These are phyloP conservation scores for Trypanosoma melophagium DNA, from an alignment of 208 protist species.

Conservation along the genomic window DNA sequence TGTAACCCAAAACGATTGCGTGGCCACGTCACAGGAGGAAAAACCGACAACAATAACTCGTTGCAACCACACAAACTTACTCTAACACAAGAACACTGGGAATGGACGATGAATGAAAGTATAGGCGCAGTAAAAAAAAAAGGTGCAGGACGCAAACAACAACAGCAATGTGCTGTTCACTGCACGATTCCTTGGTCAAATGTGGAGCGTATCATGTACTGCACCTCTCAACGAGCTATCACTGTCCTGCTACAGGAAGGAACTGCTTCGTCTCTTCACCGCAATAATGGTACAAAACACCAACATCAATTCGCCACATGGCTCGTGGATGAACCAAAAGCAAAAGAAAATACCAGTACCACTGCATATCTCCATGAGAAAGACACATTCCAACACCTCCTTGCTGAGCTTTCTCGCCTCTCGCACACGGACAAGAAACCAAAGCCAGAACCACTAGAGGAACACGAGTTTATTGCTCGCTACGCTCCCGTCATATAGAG, in stretches of 20 bases:
- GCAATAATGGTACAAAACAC: too few species aligned
- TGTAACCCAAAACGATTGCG: conserved; percentile 11
- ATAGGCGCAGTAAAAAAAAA: conserved; percentile 1
- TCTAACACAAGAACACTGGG: conserved; percentile 61
- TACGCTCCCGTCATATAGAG: conserved; percentile 33
- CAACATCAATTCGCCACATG: conserved; percentile 68
- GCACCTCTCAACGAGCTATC: conserved; percentile 42
- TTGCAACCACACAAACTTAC: conserved; percentile 28
- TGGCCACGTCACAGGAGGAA: background rate
- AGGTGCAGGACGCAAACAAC: background rate
- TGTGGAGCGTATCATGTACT: conserved; percentile 54
- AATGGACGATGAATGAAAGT: conserved; percentile 60
- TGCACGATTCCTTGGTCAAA: conserved; percentile 56
- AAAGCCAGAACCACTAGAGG: conserved; percentile 44
- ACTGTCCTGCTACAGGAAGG: too few species aligned
- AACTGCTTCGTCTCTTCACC: too few species aligned
- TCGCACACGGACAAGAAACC: conserved; percentile 40
- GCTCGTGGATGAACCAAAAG: conserved; percentile 28
- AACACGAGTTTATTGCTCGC: conserved; percentile 46
- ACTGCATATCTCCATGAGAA: background rate
- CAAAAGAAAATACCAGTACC: background rate
- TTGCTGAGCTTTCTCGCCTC: conserved; percentile 34
- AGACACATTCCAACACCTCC: background rate
- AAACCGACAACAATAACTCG: conserved; percentile 13
- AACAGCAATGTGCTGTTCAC: conserved; percentile 27